Conservation (phyloP, 352 stramenopile genomes). For the Pythium guiyangense region DNA sequence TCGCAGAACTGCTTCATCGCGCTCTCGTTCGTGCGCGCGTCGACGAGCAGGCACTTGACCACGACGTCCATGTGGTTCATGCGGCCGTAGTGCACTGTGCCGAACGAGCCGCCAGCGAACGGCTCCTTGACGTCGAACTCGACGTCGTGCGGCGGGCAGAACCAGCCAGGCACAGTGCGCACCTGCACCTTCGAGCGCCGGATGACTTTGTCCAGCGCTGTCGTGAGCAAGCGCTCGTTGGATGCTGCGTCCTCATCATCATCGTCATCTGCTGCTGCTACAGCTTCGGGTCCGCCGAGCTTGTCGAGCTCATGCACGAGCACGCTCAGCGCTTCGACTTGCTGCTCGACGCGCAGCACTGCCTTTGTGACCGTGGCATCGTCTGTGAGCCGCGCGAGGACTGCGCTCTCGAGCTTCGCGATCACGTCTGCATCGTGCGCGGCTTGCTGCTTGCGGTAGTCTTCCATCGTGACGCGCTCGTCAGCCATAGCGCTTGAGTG, state of each 20-base stretch:
- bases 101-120: background rate
- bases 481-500: background rate
- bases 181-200: background rate
- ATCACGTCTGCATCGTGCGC: background rate
- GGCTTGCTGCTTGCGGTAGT: background rate
- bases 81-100: no score
- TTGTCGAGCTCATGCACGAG: background rate
- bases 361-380: background rate
- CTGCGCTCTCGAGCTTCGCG: background rate
- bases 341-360: no score
- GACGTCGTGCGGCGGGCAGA: background rate
- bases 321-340: background rate
- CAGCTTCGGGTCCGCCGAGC: no score
- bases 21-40: no score
- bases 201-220: background rate
- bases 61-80: no score
- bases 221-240: background rate
- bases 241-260: background rate
- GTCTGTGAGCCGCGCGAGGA: background rate
- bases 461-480: no score
- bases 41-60: no score
- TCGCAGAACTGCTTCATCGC: no score
- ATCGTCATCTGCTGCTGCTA: background rate
- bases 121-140: no score
- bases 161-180: background rate